Evolutionary conservation across 208 protist species (phyloP), one percentile per base, ranked within the genome.

Genomic region (Leptomonas pyrrhocoris): DNA sequence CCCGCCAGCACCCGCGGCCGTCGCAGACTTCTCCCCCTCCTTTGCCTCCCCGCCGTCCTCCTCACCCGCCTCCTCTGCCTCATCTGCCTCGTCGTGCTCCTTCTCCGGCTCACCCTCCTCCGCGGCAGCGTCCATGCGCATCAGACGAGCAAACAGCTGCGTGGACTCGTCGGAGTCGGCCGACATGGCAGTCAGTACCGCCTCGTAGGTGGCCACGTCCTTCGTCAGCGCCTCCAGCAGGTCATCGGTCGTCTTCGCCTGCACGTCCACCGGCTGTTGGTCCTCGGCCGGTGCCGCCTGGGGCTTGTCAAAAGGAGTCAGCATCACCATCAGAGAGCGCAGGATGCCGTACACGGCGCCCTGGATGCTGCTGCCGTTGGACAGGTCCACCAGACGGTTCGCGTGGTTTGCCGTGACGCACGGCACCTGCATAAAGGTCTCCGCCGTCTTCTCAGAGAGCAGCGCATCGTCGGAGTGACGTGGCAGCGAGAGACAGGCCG

Each of bases 401-500:
- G 79, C 86, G 60, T 95, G 85, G 54, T 92, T 88, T 21, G 71
- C 81, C 43, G 86, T 63, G 7, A 90, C 85, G 42, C 68, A 65
- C 19, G 62, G 31, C 9, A 95, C 74, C 54, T 90, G 75, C 56
- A 92, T 61, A 66, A 95, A 95, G 23, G 76, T 54, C 25, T 60
- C 75, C 11, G 80, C 76, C 13, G 81, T 85, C 56, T 79, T 79
- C 56, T 85, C 76, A 4, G 87, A 88, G 0, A 95, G 75, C 46
- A 95, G 68, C 13, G 92, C 62, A 66, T 95, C 89, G 27, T 95
- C 80, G 13, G 59, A 67, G 45, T 68, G 62, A 30, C 73, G 77
- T 15, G 89, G 89, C 28, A 91, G 62, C 36, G 85, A 92, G 48
- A 95, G 63, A 48, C 79, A 81, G 25, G 80, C 89, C 0, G 83